Conservation (phyloP, 495 filamentous ascomycete genomes). For the Aspergillus conjunctus region DNA sequence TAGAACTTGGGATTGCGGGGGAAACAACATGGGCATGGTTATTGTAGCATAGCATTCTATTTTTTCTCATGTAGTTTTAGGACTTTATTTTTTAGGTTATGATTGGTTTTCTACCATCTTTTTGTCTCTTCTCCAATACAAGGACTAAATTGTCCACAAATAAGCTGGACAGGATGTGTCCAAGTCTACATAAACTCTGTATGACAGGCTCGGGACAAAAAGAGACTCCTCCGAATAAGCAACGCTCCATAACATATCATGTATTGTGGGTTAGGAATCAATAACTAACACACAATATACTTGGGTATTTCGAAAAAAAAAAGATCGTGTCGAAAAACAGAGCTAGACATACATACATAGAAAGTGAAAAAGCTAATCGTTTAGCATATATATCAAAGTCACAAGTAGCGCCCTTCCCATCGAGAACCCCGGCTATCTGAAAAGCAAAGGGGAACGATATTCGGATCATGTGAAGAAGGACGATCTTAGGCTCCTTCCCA, state of each 20-base stretch:
- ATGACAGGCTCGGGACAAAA: not conserved
- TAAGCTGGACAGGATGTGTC: not conserved
- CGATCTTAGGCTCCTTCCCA: not conserved
- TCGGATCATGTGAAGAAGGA: constrained; percentile 2
- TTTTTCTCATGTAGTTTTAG: constrained; percentile 35
- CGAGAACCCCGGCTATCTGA: not conserved
- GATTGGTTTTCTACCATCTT: constrained; percentile 4
- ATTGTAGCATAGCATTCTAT: constrained; percentile 48
- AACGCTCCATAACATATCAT: not conserved
- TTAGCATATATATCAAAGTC: constrained; percentile 12
- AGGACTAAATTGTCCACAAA: not conserved
- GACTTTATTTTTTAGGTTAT: constrained; percentile 18
- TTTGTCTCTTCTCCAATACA: constrained; percentile 3
- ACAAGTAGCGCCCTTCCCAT: constrained; percentile 3
- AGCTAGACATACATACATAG: constrained; percentile 1
- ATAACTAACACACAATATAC: not conserved
- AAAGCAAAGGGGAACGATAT: not conserved
- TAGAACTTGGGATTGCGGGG: constrained; percentile 15
- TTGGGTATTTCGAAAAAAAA: constrained; percentile 8
- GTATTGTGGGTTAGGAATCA: not conserved
- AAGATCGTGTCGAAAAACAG: not conserved
- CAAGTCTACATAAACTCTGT: not conserved
- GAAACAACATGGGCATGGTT: constrained; percentile 20
- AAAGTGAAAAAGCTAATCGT: not conserved
- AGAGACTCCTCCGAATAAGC: not conserved